Percentiles rank a stretch among this genome's conserved stretches.
These are phyloP conservation scores for Zygnema cylindricum DNA, from an alignment of 139 green algal genomes.

Conservation along the genomic window DNA sequence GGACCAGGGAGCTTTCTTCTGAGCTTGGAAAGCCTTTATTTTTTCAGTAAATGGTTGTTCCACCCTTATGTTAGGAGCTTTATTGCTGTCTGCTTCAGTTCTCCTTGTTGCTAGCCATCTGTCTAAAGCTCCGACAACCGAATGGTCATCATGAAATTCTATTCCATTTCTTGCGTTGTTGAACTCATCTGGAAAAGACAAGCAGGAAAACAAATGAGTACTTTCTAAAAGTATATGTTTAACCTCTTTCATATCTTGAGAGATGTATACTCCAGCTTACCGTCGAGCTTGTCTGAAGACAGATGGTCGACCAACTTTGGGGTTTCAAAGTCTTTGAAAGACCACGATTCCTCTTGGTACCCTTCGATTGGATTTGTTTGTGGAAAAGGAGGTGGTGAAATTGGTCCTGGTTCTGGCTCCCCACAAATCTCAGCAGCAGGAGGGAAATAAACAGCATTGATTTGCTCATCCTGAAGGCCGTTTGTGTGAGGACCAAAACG, in stretches of 20 bases:
- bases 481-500: no score
- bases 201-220: background rate
- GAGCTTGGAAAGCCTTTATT: background rate
- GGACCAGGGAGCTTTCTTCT: background rate
- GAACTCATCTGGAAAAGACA: background rate
- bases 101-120: background rate
- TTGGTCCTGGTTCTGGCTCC: background rate
- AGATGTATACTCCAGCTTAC: background rate
- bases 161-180: background rate
- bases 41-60: no score
- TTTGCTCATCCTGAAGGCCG: background rate
- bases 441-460: background rate
- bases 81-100: background rate
- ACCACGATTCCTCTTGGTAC: background rate
- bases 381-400: background rate
- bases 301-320: background rate
- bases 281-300: background rate
- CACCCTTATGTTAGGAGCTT: no score
- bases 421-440: background rate
- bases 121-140: background rate
- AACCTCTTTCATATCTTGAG: no score
- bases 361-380: background rate
- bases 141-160: background rate
- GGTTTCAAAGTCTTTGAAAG: background rate
- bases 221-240: background rate